Base-by-base conservation (phyloP, 352 stramenopile species). In the Discostella stelligera region DNA sequence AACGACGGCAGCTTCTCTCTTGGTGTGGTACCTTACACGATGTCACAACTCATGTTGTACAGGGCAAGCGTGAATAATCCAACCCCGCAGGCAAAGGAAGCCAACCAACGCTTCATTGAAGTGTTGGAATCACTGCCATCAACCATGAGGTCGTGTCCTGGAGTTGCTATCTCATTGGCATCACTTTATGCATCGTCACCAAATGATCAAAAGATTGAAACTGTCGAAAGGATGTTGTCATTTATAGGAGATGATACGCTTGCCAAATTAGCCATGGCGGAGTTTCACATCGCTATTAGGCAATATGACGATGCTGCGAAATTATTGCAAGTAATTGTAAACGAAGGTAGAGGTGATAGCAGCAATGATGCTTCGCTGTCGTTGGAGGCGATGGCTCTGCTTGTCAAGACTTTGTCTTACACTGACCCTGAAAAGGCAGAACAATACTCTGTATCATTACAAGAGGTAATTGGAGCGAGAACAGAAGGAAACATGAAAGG, bases 341-440 rank as follows among this genome's bases (percentile, higher is more conserved):
- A 83, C 20, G 49, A 74, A 39, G 18, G 30, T 3, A 61, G 66
- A 27, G 53, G 64, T 5, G 49, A 75, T 67, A 30, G 58, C 27
- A 62, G 60, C 14, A 48, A 71, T 48, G 44, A 66, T 30, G 14
- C 16, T 9, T 25, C 13, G n/a, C 5, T 49, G 13, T 14, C 10
- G 3, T 66, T 83, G 55, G 63, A 74, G 61, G 72, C 66, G 23
- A 80, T 71, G 18, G 72, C 86, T 20, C 52, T 84, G 14, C 68
- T 83, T 18, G 85, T 91, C 16, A 73, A 86, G 64, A 79, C 85
- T 32, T 74, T 93, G 48, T 86, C 85, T 3, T 80, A 88, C 60
- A 78, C 70, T 41, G 79, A 89, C 46, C 74, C 71, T 25, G 56
- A 71, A 49, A 66, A 79, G 49, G 76, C 85, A 0, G 46, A 73